phyloP scores from a whole-genome alignment of 208 protist species.

The Trypanosoma rangeli region DNA sequence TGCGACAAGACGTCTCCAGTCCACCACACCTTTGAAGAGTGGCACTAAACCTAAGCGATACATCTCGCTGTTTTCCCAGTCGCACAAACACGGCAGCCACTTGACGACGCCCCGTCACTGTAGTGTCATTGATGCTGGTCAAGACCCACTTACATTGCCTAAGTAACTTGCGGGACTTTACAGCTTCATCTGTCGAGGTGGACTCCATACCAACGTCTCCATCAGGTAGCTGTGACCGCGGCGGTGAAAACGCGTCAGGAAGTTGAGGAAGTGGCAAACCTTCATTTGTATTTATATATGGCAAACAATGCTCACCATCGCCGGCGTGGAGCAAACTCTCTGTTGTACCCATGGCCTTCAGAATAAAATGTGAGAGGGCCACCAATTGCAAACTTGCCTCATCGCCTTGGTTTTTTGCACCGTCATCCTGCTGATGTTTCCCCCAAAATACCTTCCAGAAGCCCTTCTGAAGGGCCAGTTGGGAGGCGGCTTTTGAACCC shows the following conservation, averaged over 20 bases:
- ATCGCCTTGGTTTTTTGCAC: neutral
- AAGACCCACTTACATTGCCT: slow-evolving; percentile 32
- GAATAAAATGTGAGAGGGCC: slow-evolving; percentile 24
- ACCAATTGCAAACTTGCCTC: neutral
- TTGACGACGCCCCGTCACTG: slow-evolving; percentile 30
- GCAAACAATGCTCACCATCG: neutral
- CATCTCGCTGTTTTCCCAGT: slow-evolving; percentile 17
- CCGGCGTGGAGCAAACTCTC: neutral
- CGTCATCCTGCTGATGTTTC: neutral
- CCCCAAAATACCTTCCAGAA: neutral
- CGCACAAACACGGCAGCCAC: slow-evolving; percentile 39
- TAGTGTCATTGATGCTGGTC: slow-evolving; percentile 23
- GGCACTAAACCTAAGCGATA: slow-evolving; percentile 28
- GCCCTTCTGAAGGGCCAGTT: neutral
- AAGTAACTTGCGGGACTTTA: slow-evolving; percentile 18
- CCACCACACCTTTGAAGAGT: neutral
- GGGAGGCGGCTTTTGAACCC: neutral
- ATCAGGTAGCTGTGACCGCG: neutral
- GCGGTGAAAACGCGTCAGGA: neutral
- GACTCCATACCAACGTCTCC: neutral
- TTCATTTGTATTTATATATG: neutral
- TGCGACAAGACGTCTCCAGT: neutral
- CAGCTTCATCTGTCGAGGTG: neutral
- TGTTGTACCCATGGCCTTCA: neutral
- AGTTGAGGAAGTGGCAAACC: slow-evolving; percentile 4